phyloP scores from a whole-genome alignment of 2,329 filamentous ascomycete species.

The Fusarium concolor region DNA sequence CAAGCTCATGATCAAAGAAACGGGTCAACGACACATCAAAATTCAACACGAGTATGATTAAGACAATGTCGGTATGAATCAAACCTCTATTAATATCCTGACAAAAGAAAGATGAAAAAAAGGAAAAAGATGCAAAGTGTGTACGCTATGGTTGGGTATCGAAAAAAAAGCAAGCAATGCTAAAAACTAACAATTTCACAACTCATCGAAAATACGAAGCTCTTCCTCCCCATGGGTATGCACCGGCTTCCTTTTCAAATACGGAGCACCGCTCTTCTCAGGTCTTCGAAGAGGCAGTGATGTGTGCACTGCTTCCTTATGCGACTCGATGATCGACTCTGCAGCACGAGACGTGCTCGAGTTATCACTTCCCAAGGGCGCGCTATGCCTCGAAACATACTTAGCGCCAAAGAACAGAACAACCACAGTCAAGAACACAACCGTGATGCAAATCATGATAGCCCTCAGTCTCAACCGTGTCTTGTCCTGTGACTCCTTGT shows the following conservation, averaged over 20 bases:
- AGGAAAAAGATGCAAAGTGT: background rate
- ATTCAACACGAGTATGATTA: background rate
- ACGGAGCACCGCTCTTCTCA: slow-evolving; percentile 40
- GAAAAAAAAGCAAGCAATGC: slow-evolving; percentile 8
- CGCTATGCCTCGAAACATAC: slow-evolving; percentile 34
- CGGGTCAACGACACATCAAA: background rate
- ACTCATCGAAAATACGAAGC: slow-evolving; percentile 60
- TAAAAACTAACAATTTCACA: slow-evolving; percentile 47
- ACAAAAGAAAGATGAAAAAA: background rate
- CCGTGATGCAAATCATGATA: slow-evolving; percentile 70
- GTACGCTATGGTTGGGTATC: slow-evolving; percentile 25
- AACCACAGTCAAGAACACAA: slow-evolving; percentile 61
- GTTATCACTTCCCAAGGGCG: slow-evolving; percentile 14
- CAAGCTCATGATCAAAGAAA: rapidly evolving
- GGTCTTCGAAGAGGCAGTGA: slow-evolving; percentile 35
- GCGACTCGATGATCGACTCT: slow-evolving; percentile 41
- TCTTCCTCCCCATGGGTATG: slow-evolving; percentile 50
- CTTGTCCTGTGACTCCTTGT: slow-evolving; percentile 75
- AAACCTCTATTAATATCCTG: background rate
- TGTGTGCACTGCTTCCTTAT: slow-evolving; percentile 39
- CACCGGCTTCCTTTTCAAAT: slow-evolving; percentile 45
- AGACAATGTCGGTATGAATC: background rate
- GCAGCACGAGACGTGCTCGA: slow-evolving; percentile 28
- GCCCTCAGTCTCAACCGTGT: slow-evolving; percentile 72
- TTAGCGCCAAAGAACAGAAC: slow-evolving; percentile 54